These are phyloP conservation scores for Sclerotinia minor DNA, from an alignment of 2,329 filamentous ascomycete genomes.

Conservation along the genomic window DNA sequence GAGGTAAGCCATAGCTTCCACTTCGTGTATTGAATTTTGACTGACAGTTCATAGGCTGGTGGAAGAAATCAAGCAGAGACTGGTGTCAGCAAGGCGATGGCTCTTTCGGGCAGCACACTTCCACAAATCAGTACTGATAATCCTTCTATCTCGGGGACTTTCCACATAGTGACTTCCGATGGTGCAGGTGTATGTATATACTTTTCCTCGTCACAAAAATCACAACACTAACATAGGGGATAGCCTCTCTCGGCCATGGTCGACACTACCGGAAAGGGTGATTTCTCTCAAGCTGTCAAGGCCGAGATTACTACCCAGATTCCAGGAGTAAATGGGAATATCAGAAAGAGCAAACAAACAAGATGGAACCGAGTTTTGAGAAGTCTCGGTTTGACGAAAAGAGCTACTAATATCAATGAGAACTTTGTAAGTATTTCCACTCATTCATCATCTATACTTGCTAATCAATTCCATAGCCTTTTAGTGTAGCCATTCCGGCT, in stretches of 20 bases:
- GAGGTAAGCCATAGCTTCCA: not conserved
- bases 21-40: conserved; percentile 38
- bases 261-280: conserved; percentile 56
- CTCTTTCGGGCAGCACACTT: conserved; percentile 44
- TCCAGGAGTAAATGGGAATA: conserved; percentile 44
- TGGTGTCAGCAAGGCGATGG: conserved; percentile 43
- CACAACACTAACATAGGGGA: not conserved
- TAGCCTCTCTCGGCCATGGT: conserved; percentile 38
- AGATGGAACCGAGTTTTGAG: conserved; percentile 26
- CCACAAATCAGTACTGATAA: conserved; percentile 44
- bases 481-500: conserved; percentile 44
- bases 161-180: conserved; percentile 47
- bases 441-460: not conserved
- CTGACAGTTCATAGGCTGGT: conserved; percentile 38
- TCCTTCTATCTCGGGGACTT: conserved; percentile 43
- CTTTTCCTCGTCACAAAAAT: not conserved
- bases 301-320: conserved; percentile 43
- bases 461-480: conserved; percentile 29
- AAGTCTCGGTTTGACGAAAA: conserved; percentile 27
- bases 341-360: conserved; percentile 35
- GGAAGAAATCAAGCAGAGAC: conserved; percentile 40
- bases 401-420: conserved; percentile 30
- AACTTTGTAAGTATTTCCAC: conserved; percentile 41
- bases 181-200: conserved; percentile 42
- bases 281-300: conserved; percentile 38